These are phyloP conservation scores for Pseudognaphalium luteoalbum DNA, from an alignment of 129 eudicot species.

Conservation along the genomic window DNA sequence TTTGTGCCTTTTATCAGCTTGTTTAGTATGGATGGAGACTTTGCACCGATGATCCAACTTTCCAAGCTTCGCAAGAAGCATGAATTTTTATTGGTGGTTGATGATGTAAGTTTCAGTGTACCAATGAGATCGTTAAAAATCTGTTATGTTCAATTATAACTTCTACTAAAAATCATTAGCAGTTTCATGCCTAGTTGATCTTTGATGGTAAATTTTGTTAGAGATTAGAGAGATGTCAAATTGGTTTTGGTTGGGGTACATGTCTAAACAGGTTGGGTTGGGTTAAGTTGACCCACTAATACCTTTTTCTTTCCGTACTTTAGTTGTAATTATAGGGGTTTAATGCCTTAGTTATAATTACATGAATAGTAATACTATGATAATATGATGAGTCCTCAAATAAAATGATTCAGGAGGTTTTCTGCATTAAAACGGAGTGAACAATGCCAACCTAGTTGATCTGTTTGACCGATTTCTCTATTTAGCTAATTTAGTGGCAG, in stretches of 20 bases:
- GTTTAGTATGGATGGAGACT: conserved; percentile 99
- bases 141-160: background rate
- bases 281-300: background rate
- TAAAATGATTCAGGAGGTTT: no score
- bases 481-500: background rate
- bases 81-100: conserved; percentile 85
- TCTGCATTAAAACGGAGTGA: no score
- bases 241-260: background rate
- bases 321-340: background rate
- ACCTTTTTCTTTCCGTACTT: background rate
- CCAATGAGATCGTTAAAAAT: background rate
- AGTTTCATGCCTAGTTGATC: conserved; percentile 11
- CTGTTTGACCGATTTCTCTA: background rate
- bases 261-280: no score
- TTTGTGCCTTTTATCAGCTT: conserved; percentile 67
- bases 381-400: background rate
- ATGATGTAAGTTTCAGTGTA: conserved; percentile 72
- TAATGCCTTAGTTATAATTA: background rate
- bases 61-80: conserved; percentile 93
- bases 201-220: background rate
- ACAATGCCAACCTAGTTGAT: background rate
- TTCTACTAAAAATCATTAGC: background rate
- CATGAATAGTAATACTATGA: background rate
- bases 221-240: background rate
- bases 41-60: conserved; percentile 93